Evolutionary conservation across 352 stramenopile genomes (phyloP).

Genomic region (Globisporangium middletonii): DNA sequence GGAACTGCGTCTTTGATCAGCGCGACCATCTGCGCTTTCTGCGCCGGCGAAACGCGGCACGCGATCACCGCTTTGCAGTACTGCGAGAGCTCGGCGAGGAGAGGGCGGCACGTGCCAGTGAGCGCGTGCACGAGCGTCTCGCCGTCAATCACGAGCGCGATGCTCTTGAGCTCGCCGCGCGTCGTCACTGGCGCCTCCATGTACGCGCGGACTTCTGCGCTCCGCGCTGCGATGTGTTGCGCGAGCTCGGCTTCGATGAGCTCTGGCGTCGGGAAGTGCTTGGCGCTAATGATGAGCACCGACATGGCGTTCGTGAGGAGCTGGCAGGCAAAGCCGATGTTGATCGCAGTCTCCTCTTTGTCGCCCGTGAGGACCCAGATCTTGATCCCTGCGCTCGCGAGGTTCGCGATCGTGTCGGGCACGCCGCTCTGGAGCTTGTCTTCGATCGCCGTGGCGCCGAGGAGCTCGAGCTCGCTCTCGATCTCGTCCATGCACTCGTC

Average conservation of each 20-base stretch:
- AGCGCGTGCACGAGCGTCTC: conserved; percentile 65
- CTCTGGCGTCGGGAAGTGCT: conserved; percentile 42
- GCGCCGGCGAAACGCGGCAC: conserved; percentile 78
- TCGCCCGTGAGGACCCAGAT: conserved; percentile 94
- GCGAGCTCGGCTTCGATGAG: conserved; percentile 41
- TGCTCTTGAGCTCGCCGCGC: conserved; percentile 40
- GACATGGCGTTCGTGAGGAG: conserved; percentile 83
- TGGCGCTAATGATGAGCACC: conserved; percentile 58
- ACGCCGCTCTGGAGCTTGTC: conserved; percentile 92
- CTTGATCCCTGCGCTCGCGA: conserved; percentile 85
- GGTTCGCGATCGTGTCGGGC: conserved; percentile 78
- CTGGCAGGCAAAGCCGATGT: conserved; percentile 90
- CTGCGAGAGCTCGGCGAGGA: conserved; percentile 65
- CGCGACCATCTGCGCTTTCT: conserved; percentile 84
- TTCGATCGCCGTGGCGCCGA: conserved; percentile 92
- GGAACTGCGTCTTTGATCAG: conserved; percentile 74
- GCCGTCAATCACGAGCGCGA: conserved; percentile 78
- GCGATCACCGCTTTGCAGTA: conserved; percentile 86
- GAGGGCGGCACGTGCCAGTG: conserved; percentile 23
- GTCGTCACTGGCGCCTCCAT: conserved; percentile 31
- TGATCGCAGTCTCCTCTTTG: conserved; percentile 94
- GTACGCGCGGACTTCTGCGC: conserved; percentile 40
- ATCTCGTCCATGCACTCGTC: conserved; percentile 80
- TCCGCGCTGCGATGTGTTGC: conserved; percentile 35
- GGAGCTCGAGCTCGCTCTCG: conserved; percentile 72